Conservation (phyloP, 371 early-diverging fungal species). For the Mortierella sp. region DNA sequence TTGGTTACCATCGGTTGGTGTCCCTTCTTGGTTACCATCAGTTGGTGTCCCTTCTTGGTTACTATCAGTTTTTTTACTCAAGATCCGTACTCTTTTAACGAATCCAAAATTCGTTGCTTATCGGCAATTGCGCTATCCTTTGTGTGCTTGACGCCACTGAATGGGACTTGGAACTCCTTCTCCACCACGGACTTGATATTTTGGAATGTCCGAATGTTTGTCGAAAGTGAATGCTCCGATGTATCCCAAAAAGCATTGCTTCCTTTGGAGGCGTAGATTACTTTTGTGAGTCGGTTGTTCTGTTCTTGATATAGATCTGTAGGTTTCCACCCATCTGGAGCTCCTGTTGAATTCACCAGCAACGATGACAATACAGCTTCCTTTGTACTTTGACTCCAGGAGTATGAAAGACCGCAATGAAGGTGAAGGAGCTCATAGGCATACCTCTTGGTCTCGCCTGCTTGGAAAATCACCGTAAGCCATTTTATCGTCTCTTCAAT, state of each 20-base stretch:
- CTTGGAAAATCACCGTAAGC: conserved; percentile 1
- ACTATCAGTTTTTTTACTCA: no score
- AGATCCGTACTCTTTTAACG: no score
- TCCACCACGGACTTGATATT: no score
- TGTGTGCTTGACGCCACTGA: no score
- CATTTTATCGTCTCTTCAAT: neutral
- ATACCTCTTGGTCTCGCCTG: neutral
- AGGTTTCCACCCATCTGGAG: conserved; percentile 7
- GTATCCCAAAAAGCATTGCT: conserved; percentile 1
- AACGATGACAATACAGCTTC: conserved; percentile 2
- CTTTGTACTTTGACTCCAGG: neutral
- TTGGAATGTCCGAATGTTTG: no score
- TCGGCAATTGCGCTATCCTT: no score
- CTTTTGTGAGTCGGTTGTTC: neutral
- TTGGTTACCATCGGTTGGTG: no score
- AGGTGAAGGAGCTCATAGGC: neutral
- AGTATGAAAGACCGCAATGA: neutral
- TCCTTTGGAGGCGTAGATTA: neutral
- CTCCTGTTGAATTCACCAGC: conserved; percentile 3
- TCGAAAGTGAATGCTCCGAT: no score
- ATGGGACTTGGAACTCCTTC: no score
- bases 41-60: no score
- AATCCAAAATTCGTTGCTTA: no score
- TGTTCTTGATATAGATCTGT: conserved; percentile 7
- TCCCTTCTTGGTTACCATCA: no score